Conservation (phyloP, 257 asterid species). For the Leonotis leonurus region DNA sequence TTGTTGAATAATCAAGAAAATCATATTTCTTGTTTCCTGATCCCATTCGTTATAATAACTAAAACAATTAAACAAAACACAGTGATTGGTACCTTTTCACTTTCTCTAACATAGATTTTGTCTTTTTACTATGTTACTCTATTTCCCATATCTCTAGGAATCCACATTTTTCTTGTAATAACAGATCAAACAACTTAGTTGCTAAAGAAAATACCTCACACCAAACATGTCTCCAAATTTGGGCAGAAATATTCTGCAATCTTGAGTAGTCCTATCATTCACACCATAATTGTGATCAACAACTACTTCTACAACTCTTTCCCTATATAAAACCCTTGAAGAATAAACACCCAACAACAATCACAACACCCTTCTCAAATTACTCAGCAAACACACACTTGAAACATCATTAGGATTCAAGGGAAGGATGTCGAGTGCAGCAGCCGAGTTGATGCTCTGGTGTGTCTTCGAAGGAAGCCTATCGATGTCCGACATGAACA, state of each 20-base stretch:
- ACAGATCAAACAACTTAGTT: background rate
- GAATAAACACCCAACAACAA: constrained; percentile 11
- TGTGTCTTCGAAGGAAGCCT: constrained; percentile 30
- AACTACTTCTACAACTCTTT: background rate
- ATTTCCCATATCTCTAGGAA: no score
- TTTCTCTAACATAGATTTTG: no score
- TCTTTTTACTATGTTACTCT: no score
- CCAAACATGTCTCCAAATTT: background rate
- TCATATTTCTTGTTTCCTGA: no score
- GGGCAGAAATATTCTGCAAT: background rate
- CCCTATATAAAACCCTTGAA: constrained; percentile 20
- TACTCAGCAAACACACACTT: background rate
- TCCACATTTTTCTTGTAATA: background rate
- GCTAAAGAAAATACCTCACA: background rate
- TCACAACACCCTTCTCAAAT: background rate
- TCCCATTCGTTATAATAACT: no score
- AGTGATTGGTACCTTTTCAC: no score
- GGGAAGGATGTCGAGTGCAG: constrained; percentile 15
- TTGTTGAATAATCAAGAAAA: no score
- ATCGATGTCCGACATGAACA: constrained; percentile 25
- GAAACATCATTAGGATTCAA: background rate
- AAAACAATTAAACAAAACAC: no score
- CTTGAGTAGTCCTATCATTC: background rate
- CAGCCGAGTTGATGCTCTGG: constrained; percentile 24
- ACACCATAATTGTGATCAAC: constrained; percentile 6